A percentile compares a stretch with the other conserved stretches of the same genome.
These are phyloP conservation scores for Aspergillus sp. DNA, from an alignment of 2,329 filamentous ascomycete genomes.

Conservation along the genomic window DNA sequence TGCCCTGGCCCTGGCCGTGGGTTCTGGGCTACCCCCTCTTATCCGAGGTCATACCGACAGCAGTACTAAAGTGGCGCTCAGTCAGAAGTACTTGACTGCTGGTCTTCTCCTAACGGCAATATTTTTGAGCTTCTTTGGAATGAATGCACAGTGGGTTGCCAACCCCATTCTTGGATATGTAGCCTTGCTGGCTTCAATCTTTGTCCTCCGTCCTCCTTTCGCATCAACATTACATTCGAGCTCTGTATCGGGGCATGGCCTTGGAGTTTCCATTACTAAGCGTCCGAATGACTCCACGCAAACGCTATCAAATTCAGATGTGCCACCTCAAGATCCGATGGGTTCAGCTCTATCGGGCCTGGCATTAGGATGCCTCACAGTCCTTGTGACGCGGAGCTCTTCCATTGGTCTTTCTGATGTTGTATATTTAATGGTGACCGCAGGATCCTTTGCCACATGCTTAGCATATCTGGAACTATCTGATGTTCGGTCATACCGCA, in stretches of 20 bases:
- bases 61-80: conserved; percentile 26
- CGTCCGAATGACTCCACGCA: conserved; percentile 9
- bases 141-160: conserved; percentile 39
- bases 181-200: conserved; percentile 51
- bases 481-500: conserved; percentile 34
- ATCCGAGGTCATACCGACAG: conserved; percentile 18
- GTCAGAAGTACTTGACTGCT: conserved; percentile 34
- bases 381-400: conserved; percentile 29
- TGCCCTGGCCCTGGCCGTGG: conserved; percentile 52
- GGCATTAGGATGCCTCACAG: conserved; percentile 29
- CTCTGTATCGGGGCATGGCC: conserved; percentile 27
- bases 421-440: conserved; percentile 28
- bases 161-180: conserved; percentile 53
- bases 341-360: conserved; percentile 34
- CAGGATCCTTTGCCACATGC: conserved; percentile 33
- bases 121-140: conserved; percentile 33
- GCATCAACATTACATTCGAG: conserved; percentile 11
- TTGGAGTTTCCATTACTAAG: conserved; percentile 25
- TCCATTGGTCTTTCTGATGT: conserved; percentile 30
- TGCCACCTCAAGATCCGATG: conserved; percentile 31
- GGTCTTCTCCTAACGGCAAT: conserved; percentile 30
- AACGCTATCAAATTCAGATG: conserved; percentile 18
- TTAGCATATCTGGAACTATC: conserved; percentile 31
- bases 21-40: conserved; percentile 49
- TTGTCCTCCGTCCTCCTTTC: conserved; percentile 56